Conservation (phyloP, 306 rosid species). For the Inga laurina region DNA sequence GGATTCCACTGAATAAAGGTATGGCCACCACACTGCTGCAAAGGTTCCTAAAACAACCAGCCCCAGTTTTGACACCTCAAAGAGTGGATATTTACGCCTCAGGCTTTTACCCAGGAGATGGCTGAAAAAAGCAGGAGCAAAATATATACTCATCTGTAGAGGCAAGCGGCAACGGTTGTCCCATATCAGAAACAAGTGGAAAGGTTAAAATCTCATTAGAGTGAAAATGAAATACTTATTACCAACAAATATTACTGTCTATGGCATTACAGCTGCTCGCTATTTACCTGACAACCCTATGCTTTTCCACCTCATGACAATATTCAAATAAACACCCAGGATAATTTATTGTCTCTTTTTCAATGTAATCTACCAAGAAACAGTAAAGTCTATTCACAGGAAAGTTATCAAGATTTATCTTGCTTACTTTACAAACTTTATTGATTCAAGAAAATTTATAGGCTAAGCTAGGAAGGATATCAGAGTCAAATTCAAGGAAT, state of each 20-base stretch:
- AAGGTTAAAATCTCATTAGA: neutral
- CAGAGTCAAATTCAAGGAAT: neutral
- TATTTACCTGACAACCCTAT: slow-evolving; percentile 11
- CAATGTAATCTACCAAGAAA: neutral
- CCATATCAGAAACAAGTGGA: neutral
- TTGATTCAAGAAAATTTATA: neutral
- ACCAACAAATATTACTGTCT: neutral
- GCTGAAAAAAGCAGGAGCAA: slow-evolving; percentile 93
- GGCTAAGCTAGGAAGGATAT: slow-evolving; percentile 16
- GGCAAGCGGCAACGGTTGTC: slow-evolving; percentile 27
- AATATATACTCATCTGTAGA: slow-evolving; percentile 89
- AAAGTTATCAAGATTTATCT: slow-evolving; percentile 1
- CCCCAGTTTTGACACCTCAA: slow-evolving; percentile 79
- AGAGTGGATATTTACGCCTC: slow-evolving; percentile 61
- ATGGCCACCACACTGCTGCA: slow-evolving; percentile 87
- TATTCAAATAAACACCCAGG: slow-evolving; percentile 5
- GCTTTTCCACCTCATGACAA: slow-evolving; percentile 20
- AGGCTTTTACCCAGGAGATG: slow-evolving; percentile 85
- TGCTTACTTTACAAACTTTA: neutral
- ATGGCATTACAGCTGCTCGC: neutral
- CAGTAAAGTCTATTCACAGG: neutral
- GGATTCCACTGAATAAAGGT: slow-evolving; percentile 66
- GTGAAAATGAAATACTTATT: neutral
- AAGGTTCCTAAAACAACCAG: slow-evolving; percentile 74
- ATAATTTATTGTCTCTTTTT: neutral